A percentile compares a stretch with the other conserved stretches of the same genome.
Conservation (phyloP, 2,329 filamentous ascomycete genomes). For the Pseudogymnoascus sp. region DNA sequence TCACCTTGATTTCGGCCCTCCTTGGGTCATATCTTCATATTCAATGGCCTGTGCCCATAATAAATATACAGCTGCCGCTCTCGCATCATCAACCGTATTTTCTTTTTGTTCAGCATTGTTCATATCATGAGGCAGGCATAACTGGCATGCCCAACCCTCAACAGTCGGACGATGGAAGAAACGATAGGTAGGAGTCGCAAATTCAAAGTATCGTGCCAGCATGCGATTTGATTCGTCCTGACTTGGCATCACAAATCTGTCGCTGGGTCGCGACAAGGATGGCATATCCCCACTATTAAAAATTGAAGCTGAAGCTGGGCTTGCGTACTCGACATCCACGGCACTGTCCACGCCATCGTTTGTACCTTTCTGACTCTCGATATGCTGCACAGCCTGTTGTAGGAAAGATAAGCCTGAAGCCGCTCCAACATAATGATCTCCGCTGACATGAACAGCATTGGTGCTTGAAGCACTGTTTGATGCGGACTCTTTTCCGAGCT, state of each 20-base stretch:
- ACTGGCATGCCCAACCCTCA: constrained; percentile 39
- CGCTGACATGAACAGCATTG: constrained; percentile 25
- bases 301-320: constrained; percentile 15
- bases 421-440: constrained; percentile 49
- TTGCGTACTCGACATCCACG: background rate
- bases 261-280: background rate
- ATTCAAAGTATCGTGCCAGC: constrained; percentile 51
- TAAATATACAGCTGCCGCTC: constrained; percentile 5
- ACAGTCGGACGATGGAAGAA: constrained; percentile 49
- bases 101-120: background rate
- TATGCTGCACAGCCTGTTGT: constrained; percentile 44
- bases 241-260: constrained; percentile 12
- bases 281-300: constrained; percentile 22
- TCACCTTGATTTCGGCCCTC: background rate
- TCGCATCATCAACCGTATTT: background rate
- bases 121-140: constrained; percentile 20
- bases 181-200: constrained; percentile 52
- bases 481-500: background rate
- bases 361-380: constrained; percentile 35
- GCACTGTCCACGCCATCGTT: background rate
- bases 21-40: constrained; percentile 2
- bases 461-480: background rate
- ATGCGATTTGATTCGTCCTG: constrained; percentile 24
- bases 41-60: constrained; percentile 8
- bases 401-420: constrained; percentile 50